Percentiles rank a stretch among this genome's conserved stretches.
Evolutionary conservation across 2,329 filamentous ascomycete species (phyloP).

Genomic region (Stachybotrys echinatus): DNA sequence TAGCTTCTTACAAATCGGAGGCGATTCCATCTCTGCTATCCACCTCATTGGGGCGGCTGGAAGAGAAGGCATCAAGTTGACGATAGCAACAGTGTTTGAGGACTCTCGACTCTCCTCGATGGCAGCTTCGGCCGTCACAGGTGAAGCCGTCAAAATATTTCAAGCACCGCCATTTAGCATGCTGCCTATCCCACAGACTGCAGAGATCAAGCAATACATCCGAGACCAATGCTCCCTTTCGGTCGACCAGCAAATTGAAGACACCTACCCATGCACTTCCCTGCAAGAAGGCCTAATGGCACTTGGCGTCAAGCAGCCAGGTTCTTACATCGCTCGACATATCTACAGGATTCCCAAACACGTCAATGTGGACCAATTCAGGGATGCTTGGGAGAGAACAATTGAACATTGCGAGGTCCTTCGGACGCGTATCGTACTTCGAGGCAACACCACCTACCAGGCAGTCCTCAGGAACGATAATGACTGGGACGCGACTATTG

Average conservation of each 20-base stretch:
- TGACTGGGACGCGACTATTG: neutral
- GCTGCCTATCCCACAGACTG: neutral
- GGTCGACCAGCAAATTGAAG: constrained; percentile 1
- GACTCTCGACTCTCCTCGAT: constrained; percentile 34
- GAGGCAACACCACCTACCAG: constrained; percentile 5
- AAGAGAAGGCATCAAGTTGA: constrained; percentile 25
- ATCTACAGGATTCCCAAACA: neutral
- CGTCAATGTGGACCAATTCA: constrained; percentile 2
- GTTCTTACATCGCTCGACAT: constrained; percentile 6
- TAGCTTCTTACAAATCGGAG: constrained; percentile 36
- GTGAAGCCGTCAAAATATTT: neutral
- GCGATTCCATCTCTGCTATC: constrained; percentile 42
- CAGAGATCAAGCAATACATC: neutral
- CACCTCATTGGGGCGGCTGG: constrained; percentile 33
- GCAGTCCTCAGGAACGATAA: constrained; percentile 3
- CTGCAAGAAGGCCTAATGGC: constrained; percentile 11
- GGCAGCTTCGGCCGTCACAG: constrained; percentile 17
- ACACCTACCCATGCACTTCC: constrained; percentile 9
- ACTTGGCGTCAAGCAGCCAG: constrained; percentile 6
- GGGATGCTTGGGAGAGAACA: constrained; percentile 8
- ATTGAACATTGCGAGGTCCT: neutral
- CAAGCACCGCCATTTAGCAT: neutral
- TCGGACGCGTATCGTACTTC: constrained; percentile 9
- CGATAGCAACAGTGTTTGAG: constrained; percentile 34
- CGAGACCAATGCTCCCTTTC: neutral